Base-by-base conservation (phyloP, 1,284 basidiomycete species). In the Coniferiporia sulphurascens region DNA sequence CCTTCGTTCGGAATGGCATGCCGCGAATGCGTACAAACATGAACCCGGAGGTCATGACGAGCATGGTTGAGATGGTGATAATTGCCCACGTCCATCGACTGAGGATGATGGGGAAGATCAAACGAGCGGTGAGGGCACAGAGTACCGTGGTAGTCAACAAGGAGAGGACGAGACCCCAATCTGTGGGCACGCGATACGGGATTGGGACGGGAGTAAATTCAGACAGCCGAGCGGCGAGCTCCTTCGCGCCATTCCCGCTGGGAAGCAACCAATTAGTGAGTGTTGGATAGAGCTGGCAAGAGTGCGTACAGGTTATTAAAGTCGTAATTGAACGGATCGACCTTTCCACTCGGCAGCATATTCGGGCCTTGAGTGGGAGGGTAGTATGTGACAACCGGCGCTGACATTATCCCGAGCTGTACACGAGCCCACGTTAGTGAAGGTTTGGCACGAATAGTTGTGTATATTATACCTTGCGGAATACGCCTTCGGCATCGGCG, bases 21-120 rank as follows among this genome's bases (percentile, higher is more conserved):
- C 81, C 81, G 63, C 96, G 87, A 68, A 99, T 99, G 64, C 87
- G 87, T 66, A 92, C 93, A 79, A 97, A 99, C 97, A 99, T 99
- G 78, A 89, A 91, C 3, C 95, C 95, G 7, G 87, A 85, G 9
- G 86, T 95, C 86, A 96, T 95, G 66, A 92, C 74, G 36, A 95
- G 79, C 43, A 87, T 87, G 4, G 82, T 79, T 58, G 87, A 64
- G 56, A 94, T 74, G 27, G 81, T 85, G 50, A 76, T 73, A 10
- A 78, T 68, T 2, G 88, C 89, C 92, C 92, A 94, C 10, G 84
- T 79, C 91, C 91, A 94, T 62, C 86, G 85, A 64, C 80, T 91
- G 66, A 83, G 76, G 49, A 95, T 72, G 63, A 93, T 72, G 12
- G 91, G 87, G 9, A 83, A 72, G 62, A 93, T 74, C 70, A 85